Percentiles rank a stretch among this genome's conserved stretches.
phyloP scores from a whole-genome alignment of 257 asterid species.

The Avicennia marina region DNA sequence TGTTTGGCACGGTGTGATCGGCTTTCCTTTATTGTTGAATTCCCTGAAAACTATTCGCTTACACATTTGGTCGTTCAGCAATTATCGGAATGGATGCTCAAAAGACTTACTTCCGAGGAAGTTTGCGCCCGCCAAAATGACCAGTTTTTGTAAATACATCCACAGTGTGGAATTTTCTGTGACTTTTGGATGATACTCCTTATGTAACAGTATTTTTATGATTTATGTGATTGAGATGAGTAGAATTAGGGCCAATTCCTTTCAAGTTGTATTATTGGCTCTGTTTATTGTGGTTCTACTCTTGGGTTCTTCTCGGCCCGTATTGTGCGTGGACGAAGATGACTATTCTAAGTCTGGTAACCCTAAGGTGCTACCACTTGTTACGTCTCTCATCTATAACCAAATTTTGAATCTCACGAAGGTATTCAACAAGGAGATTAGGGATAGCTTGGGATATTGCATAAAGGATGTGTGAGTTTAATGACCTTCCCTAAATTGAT shows the following conservation, averaged over 20 bases:
- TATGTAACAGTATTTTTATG: conserved; percentile 28
- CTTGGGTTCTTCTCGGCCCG: conserved; percentile 35
- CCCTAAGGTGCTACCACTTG: conserved; percentile 49
- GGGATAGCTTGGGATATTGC: conserved; percentile 67
- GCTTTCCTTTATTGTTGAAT: conserved; percentile 16
- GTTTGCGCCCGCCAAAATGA: conserved; percentile 2
- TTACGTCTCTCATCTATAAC: conserved; percentile 65
- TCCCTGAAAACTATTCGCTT: background rate
- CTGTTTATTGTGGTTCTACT: conserved; percentile 43
- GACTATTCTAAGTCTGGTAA: conserved; percentile 35
- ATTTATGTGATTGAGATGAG: conserved; percentile 59
- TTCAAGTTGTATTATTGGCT: conserved; percentile 45
- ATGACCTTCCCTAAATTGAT: background rate
- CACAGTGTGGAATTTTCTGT: background rate
- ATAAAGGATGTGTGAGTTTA: conserved; percentile 72
- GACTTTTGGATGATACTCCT: conserved; percentile 30
- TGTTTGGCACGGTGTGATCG: conserved; percentile 26
- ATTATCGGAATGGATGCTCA: conserved; percentile 16
- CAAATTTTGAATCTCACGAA: conserved; percentile 77
- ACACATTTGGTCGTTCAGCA: conserved; percentile 15
- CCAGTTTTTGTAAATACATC: conserved; percentile 4
- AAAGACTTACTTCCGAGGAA: conserved; percentile 1
- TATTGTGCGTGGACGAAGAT: conserved; percentile 48
- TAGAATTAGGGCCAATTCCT: conserved; percentile 55
- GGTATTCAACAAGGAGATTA: conserved; percentile 57